Evolutionary conservation across 2,329 filamentous ascomycete species (phyloP).

Genomic region (Lecanicillium sp.): DNA sequence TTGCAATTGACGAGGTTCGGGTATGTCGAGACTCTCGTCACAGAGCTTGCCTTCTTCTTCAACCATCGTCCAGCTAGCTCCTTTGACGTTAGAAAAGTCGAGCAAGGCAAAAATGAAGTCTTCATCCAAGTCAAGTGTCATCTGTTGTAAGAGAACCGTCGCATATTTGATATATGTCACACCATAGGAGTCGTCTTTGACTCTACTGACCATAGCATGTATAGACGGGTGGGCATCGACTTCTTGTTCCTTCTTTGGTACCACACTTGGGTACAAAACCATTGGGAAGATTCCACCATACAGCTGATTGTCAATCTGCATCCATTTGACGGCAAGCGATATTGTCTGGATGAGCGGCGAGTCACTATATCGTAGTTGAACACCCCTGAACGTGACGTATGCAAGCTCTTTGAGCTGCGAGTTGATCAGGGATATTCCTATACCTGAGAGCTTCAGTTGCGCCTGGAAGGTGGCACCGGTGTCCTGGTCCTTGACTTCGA

Average conservation of each 20-base stretch:
- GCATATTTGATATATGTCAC: slow-evolving; percentile 99
- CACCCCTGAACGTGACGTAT: slow-evolving; percentile 86
- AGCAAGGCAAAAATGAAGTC: slow-evolving; percentile 96
- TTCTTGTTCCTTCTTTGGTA: slow-evolving; percentile 93
- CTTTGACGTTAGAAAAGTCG: slow-evolving; percentile 89
- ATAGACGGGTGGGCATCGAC: slow-evolving; percentile 94
- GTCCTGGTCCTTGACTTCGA: slow-evolving; percentile 90
- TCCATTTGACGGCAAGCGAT: slow-evolving; percentile 91
- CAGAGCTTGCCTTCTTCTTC: slow-evolving; percentile 79
- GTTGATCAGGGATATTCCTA: slow-evolving; percentile 92
- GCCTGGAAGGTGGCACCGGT: slow-evolving; percentile 84
- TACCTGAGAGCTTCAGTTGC: slow-evolving; percentile 78
- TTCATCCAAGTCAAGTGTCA: slow-evolving; percentile 96
- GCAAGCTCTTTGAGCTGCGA: slow-evolving; percentile 84
- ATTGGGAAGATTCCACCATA: slow-evolving; percentile 98
- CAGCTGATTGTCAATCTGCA: slow-evolving; percentile 96
- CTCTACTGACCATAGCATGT: slow-evolving; percentile 81
- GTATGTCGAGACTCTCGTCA: slow-evolving; percentile 84
- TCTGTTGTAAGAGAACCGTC: slow-evolving; percentile 86
- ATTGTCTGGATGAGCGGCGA: slow-evolving; percentile 91
- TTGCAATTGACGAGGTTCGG: slow-evolving; percentile 79
- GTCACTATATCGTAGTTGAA: slow-evolving; percentile 85
- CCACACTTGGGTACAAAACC: slow-evolving; percentile 92
- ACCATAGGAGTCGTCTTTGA: slow-evolving; percentile 97
- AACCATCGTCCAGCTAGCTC: slow-evolving; percentile 63